Base-by-base conservation (phyloP, 352 stramenopile genomes). In the Globisporangium splendens region DNA sequence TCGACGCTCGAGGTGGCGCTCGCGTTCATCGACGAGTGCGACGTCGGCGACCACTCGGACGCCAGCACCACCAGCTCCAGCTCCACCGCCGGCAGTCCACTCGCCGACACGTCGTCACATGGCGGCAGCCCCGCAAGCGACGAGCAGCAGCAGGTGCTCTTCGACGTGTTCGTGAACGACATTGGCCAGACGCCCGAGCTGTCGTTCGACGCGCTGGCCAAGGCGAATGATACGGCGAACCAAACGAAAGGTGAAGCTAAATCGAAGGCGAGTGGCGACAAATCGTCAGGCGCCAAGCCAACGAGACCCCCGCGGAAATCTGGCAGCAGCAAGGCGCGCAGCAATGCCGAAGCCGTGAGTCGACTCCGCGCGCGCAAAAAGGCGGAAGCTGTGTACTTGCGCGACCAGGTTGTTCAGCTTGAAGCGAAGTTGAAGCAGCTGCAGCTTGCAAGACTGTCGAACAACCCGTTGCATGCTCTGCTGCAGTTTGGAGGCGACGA, bases 21-120 rank as follows among this genome's bases (percentile, higher is more conserved):
- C 33, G 59, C 54, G 31, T 61, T 70, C 54, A 66, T 70, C 53
- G 63, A 70, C 18, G 59, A 53, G 8, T 64, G 42, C 28, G 54
- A 53, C 10, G 14, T 13, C 14, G 38, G 10, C 38, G 38, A 43
- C 2, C 2, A 31, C 24, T 31, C 24, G 24, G 24, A 5, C 24
- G 24, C 24, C 24, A 31, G 24, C 24, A 31, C 24, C 24, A 31
- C 24, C 24, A 31, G 5, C 24, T 31, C 24, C 24, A 31, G 24
- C 24, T 31, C 5, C 24, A 5, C 24, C 24, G 24, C 24, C 24
- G 24, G 5, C 24, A 31, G 24, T 31, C 24, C 24, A 5, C 24
- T 31, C 5, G 24, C 24, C 24, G 24, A 31, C 24, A 31, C 24
- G 2, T 6, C 24, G 24, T 31, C 24, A 31, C 24, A 31, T 31